These are phyloP conservation scores for Phytopythium oedochilum DNA, from an alignment of 352 stramenopile species.

Conservation along the genomic window DNA sequence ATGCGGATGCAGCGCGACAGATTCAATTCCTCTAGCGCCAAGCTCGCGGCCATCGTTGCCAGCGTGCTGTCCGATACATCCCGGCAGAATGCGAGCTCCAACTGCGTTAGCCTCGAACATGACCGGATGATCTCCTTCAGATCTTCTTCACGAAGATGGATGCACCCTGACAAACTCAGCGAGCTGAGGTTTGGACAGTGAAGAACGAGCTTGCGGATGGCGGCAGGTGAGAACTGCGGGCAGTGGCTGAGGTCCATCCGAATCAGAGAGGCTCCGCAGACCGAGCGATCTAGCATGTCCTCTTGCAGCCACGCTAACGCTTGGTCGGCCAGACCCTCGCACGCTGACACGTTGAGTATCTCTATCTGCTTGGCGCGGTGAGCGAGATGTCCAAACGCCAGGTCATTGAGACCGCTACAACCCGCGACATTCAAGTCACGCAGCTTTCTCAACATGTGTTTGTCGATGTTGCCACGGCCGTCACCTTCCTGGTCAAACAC, in stretches of 20 bases:
- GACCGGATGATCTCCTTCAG: slow-evolving; percentile 66
- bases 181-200: slow-evolving; percentile 53
- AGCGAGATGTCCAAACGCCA: slow-evolving; percentile 60
- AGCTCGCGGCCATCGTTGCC: slow-evolving; percentile 55
- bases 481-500: slow-evolving; percentile 83
- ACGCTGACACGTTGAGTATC: slow-evolving; percentile 52
- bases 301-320: slow-evolving; percentile 48
- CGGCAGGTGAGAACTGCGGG: slow-evolving; percentile 42
- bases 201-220: slow-evolving; percentile 50
- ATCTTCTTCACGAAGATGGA: slow-evolving; percentile 60
- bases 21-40: slow-evolving; percentile 80
- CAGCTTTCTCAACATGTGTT: slow-evolving; percentile 65
- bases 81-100: slow-evolving; percentile 81
- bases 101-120: slow-evolving; percentile 58
- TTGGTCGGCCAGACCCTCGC: slow-evolving; percentile 60
- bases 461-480: slow-evolving; percentile 70
- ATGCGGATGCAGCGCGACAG: slow-evolving; percentile 68
- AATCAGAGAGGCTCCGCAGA: slow-evolving; percentile 32
- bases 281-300: slow-evolving; percentile 63
- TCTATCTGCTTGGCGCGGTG: slow-evolving; percentile 51
- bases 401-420: slow-evolving; percentile 69
- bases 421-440: slow-evolving; percentile 57
- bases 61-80: slow-evolving; percentile 77
- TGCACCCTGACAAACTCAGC: slow-evolving; percentile 83
- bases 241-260: slow-evolving; percentile 84